Evolutionary conservation across 2,329 filamentous ascomycete species (phyloP), one percentile per base, ranked within the genome.

Genomic region (Ramularia collo-cygni): DNA sequence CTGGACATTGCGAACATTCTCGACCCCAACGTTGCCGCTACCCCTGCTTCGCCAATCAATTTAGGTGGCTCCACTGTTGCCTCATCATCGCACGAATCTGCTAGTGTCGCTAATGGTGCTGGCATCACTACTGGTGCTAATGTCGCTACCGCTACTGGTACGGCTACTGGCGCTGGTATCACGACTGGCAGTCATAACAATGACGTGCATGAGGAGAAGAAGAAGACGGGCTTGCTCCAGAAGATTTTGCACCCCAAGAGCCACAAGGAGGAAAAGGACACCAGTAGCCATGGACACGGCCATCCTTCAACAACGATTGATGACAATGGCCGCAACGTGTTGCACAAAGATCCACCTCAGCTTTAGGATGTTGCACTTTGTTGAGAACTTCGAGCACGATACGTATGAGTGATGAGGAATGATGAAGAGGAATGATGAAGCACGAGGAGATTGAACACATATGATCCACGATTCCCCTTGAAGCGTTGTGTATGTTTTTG

Each of bases 141-240:
- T 10, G 24, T 21, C 13, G 31, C 34, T 28, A 38, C 27, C 18
- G 10, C 21, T 6, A 24, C 21, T 24, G 21, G 21, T n/a, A n/a
- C n/a, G n/a, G n/a, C n/a, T n/a, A n/a, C n/a, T n/a, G n/a, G n/a
- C n/a, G n/a, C n/a, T n/a, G 21, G 21, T 24, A 6, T 24, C 21
- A 10, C 21, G 6, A 24, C 21, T 24, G 21, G 21, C 21, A 10
- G 21, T 24, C 21, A 24, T 24, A 42, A 7, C 42, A 51, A 24
- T 9, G 40, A 43, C 15, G 57, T 62, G 42, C 62, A 64, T 9
- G 44, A 40, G 47, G 65, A 64, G 39, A 58, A 64, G 36, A 54
- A 60, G 50, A 61, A 59, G 39, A 50, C 47, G 4, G 46, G 53
- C 14, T 38, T 60, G 4, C 35, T 59, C 7, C 40, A 54, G 33